Percentiles rank a stretch among this genome's conserved stretches.
Conservation (phyloP, 1,284 basidiomycete species). For the Ceratobasidium sp. region DNA sequence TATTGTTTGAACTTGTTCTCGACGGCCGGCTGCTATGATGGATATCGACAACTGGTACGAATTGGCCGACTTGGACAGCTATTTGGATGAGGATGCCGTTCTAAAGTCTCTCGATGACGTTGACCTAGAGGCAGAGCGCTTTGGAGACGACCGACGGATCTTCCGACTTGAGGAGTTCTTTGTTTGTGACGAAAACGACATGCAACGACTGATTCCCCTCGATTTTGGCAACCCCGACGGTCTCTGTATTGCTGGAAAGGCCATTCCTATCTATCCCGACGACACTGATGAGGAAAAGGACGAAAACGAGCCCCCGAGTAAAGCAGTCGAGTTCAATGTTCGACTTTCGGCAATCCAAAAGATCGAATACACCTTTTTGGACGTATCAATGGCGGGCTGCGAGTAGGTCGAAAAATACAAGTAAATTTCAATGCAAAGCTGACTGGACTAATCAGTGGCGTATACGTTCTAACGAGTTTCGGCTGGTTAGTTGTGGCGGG, state of each 20-base stretch:
- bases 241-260: neutral
- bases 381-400: constrained; percentile 11
- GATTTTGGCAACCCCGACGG: neutral
- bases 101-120: constrained; percentile 12
- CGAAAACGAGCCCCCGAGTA: neutral
- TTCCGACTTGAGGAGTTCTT: constrained; percentile 26
- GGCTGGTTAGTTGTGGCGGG: constrained; percentile 3
- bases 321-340: neutral
- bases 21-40: constrained; percentile 2
- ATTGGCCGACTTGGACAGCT: neutral
- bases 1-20: neutral
- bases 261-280: constrained; percentile 25
- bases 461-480: constrained; percentile 20
- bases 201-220: neutral
- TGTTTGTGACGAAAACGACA: constrained; percentile 1
- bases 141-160: neutral
- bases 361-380: constrained; percentile 15
- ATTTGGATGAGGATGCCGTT: neutral
- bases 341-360: constrained; percentile 13
- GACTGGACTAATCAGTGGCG: neutral
- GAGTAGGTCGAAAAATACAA: constrained; percentile 7
- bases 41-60: constrained; percentile 24
- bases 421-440: neutral
- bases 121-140: constrained; percentile 10
- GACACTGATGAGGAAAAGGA: constrained; percentile 1